Percentiles rank a stretch among this genome's conserved stretches.
Conservation (phyloP, 345 rosid species). For the Triadica sebifera region DNA sequence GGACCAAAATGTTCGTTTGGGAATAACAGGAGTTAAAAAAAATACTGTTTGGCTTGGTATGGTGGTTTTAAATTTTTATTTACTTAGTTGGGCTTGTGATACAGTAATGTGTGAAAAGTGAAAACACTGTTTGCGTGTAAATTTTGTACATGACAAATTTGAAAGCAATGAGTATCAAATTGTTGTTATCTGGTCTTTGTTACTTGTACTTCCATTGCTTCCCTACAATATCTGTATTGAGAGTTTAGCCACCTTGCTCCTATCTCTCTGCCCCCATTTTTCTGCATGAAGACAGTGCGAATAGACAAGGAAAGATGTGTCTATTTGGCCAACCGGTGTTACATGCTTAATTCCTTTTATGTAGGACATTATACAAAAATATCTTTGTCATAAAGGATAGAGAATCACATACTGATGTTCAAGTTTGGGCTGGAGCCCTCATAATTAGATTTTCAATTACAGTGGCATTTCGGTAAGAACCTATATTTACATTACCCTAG, state of each 20-base stretch:
- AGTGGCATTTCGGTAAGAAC: neutral
- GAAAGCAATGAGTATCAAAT: no score
- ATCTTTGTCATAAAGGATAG: neutral
- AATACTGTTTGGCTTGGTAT: no score
- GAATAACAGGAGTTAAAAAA: no score
- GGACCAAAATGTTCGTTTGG: no score
- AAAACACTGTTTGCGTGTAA: no score
- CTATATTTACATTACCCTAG: neutral
- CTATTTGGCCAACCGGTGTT: neutral
- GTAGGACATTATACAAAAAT: neutral
- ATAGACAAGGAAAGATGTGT: neutral
- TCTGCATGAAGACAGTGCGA: neutral
- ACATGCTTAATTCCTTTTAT: neutral
- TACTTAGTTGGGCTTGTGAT: no score
- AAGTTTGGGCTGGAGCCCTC: neutral
- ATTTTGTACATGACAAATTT: no score
- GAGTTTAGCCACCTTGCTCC: neutral
- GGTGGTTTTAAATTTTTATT: no score
- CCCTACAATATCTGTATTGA: neutral
- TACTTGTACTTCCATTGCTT: neutral
- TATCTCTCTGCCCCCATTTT: neutral
- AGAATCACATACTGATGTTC: neutral
- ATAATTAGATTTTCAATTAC: neutral
- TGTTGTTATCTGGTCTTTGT: neutral
- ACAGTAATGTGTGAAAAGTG: no score